Percentiles rank a stretch among this genome's conserved stretches.
phyloP scores from a whole-genome alignment of 2,329 filamentous ascomycete genomes.

The Botrytis porri region DNA sequence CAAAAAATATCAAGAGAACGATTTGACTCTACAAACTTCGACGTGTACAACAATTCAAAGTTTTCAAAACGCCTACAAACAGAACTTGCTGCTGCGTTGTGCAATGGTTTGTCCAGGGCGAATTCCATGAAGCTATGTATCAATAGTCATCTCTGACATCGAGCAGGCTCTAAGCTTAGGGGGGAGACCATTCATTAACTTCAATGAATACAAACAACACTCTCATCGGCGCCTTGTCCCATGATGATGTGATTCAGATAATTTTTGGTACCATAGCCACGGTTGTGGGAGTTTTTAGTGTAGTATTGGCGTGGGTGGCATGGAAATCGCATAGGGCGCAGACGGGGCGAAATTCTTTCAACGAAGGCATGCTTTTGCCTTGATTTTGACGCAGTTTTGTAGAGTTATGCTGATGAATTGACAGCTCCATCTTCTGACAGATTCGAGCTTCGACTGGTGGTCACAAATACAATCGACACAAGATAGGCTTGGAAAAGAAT shows the following conservation, averaged over 20 bases:
- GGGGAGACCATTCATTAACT: not conserved
- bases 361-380: not conserved
- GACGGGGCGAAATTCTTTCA: not conserved
- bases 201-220: not conserved
- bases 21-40: not conserved
- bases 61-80: not conserved
- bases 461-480: not conserved
- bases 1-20: not conserved
- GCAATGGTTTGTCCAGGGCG: not conserved
- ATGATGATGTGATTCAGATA: constrained; percentile 4
- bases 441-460: not conserved
- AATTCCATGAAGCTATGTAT: not conserved
- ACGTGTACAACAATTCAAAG: not conserved
- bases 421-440: not conserved
- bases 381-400: not conserved
- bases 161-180: not conserved
- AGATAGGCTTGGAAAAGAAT: not conserved
- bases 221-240: not conserved
- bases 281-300: not conserved
- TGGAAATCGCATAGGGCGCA: not conserved
- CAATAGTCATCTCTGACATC: not conserved
- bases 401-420: not conserved
- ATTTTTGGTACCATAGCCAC: not conserved
- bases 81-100: not conserved
- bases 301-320: not conserved